Base-by-base conservation (phyloP, 2,329 filamentous ascomycete genomes). In the Hymenotorrendiella dingleyae region DNA sequence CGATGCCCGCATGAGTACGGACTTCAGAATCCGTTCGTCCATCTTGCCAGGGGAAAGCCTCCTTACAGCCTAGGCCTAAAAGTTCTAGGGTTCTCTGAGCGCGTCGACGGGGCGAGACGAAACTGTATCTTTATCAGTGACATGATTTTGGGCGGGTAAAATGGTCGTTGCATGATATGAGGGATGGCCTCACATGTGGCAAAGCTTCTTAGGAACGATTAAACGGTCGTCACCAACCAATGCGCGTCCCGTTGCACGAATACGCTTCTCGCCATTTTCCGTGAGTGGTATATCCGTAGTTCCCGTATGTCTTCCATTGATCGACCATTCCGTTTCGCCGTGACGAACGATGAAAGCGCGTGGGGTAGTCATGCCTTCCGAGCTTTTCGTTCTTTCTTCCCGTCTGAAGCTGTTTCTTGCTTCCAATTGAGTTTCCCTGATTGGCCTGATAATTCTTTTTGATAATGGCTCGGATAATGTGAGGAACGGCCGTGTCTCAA, bases 241-340 rank as follows among this genome's bases (percentile, higher is more conserved):
- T 2, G 89, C 90, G 54, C 80, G 77, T 6, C 90, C 90, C 0
- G 91, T 96, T 2, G 84, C 81, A 45, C 68, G 70, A 45, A 90
- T 76, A 47, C 85, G 75, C 62, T 79, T 85, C 70, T 89, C 85
- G 40, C 91, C 91, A 60, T 87, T 84, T 38, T 73, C 67, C 1
- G 90, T 96, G 27, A 96, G 72, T 1, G 88, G 82, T 4, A 97
- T 85, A 59, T 97, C 90, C n/a, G 85, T 86, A 21, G 71, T 74
- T 39, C 89, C 85, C 0, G 91, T 97, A 66, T 96, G 87, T 40
- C 80, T 76, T 43, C 88, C 90, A 54, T 84, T 84, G 36, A 94
- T 78, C 4, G 86, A 94, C 90, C 90, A 97, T 70, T 94, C 88
- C 4, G 90, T 97, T 69, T 96, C 88, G 66, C 90, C 91, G 61